A percentile compares a stretch with the other conserved stretches of the same genome.
phyloP scores from a whole-genome alignment of 805 yeast genomes.

The Ogataea salicorniae region DNA sequence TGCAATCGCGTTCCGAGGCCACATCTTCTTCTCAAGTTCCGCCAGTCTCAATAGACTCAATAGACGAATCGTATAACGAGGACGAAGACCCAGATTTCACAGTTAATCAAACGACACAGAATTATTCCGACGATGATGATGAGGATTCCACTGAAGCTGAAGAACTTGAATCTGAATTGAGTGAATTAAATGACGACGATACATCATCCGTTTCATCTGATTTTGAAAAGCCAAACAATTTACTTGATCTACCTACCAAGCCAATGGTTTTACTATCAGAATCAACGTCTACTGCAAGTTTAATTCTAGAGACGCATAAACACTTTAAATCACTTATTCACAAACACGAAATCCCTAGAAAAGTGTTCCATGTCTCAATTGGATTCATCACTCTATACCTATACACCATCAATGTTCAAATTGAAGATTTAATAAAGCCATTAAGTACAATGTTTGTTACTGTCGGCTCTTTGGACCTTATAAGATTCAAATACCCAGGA shows the following conservation, averaged over 20 bases:
- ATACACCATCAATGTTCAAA: constrained; percentile 58
- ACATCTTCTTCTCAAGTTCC: constrained; percentile 1
- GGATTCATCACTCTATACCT: constrained; percentile 76
- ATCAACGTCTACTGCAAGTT: constrained; percentile 18
- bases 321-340: constrained; percentile 28
- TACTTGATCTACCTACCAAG: too few relatives aligned
- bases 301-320: constrained; percentile 24
- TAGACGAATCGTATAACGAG: constrained; percentile 24
- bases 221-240: neutral
- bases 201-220: constrained; percentile 12
- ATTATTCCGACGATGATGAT: constrained; percentile 9
- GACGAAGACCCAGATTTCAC: constrained; percentile 27
- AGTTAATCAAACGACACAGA: constrained; percentile 3
- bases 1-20: neutral
- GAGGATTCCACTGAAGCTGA: constrained; percentile 4
- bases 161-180: constrained; percentile 13
- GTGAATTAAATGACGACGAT: constrained; percentile 12
- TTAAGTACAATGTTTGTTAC: constrained; percentile 49
- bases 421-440: constrained; percentile 53
- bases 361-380: constrained; percentile 80
- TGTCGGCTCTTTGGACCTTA: constrained; percentile 58
- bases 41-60: constrained; percentile 5
- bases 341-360: constrained; percentile 87
- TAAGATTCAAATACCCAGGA: constrained; percentile 56
- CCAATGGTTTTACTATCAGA: constrained; percentile 1